These are phyloP conservation scores for Lithocarpus polystachyus DNA, from an alignment of 306 rosid species.

Conservation along the genomic window DNA sequence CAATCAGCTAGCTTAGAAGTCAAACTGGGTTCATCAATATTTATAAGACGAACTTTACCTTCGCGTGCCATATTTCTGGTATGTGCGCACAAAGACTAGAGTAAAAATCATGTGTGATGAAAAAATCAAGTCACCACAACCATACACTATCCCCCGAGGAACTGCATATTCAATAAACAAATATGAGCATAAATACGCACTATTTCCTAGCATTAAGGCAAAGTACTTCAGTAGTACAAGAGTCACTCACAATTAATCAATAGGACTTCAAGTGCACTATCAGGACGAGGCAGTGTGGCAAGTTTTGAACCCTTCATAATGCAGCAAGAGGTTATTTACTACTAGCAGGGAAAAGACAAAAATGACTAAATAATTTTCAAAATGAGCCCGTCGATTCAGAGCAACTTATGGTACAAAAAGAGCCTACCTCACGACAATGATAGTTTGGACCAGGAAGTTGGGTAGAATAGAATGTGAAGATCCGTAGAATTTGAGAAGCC, in stretches of 20 bases:
- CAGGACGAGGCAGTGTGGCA: slow-evolving; percentile 82
- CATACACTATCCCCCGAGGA: slow-evolving; percentile 80
- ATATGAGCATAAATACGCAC: slow-evolving; percentile 22
- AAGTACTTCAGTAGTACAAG: slow-evolving; percentile 11
- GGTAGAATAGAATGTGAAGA: slow-evolving; percentile 89
- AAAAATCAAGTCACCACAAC: slow-evolving; percentile 97
- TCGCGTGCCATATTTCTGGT: slow-evolving; percentile 80
- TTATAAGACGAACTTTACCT: slow-evolving; percentile 40
- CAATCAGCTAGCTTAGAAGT: background rate
- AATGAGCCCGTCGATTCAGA: background rate
- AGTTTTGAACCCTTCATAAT: slow-evolving; percentile 76
- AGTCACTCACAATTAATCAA: slow-evolving; percentile 66
- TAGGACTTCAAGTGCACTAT: slow-evolving; percentile 62
- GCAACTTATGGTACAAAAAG: background rate
- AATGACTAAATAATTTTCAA: background rate
- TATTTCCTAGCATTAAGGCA: background rate
- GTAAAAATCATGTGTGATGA: slow-evolving; percentile 98
- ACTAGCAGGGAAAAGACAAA: background rate
- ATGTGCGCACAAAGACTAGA: slow-evolving; percentile 79
- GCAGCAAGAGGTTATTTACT: background rate
- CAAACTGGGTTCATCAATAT: slow-evolving; percentile 12
- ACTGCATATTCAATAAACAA: slow-evolving; percentile 51
- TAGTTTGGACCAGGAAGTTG: slow-evolving; percentile 99
- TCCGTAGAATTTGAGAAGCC: slow-evolving; percentile 86
- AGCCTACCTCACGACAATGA: slow-evolving; percentile 90